phyloP scores from a whole-genome alignment of 768 basidiomycete species.

The Termitomyces sp. region DNA sequence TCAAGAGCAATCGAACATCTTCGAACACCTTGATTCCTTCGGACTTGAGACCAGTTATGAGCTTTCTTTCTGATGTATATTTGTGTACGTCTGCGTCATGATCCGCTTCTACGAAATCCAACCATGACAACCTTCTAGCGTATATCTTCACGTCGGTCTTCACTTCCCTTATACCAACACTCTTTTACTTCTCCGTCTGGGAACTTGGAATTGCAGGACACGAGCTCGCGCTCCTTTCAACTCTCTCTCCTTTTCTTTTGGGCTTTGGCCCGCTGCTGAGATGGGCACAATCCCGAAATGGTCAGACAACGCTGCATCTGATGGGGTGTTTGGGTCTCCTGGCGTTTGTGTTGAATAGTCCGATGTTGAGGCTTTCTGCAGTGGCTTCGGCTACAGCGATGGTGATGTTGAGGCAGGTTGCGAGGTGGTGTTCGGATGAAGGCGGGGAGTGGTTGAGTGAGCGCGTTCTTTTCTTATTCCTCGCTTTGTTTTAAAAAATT shows the following conservation, averaged over 20 bases:
- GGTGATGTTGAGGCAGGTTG: slow-evolving; percentile 42
- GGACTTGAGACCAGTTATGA: slow-evolving; percentile 16
- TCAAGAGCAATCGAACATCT: not conserved
- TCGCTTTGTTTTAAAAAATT: not conserved
- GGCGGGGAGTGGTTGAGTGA: slow-evolving; percentile 35
- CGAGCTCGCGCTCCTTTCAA: slow-evolving; percentile 68
- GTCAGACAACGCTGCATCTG: slow-evolving; percentile 41
- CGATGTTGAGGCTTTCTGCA: slow-evolving; percentile 46
- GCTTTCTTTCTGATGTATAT: slow-evolving; percentile 41
- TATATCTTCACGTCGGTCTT: slow-evolving; percentile 81
- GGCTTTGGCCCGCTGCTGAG: slow-evolving; percentile 35
- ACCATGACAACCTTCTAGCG: slow-evolving; percentile 31
- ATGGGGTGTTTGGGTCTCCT: slow-evolving; percentile 47
- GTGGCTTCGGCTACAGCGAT: slow-evolving; percentile 51
- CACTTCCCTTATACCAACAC: slow-evolving; percentile 68
- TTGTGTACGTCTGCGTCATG: slow-evolving; percentile 39
- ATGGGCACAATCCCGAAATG: slow-evolving; percentile 41
- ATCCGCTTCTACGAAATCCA: not conserved
- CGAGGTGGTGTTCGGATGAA: slow-evolving; percentile 44
- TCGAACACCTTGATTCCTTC: not conserved
- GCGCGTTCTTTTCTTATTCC: slow-evolving; percentile 30
- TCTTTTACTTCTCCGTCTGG: slow-evolving; percentile 95
- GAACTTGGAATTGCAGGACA: slow-evolving; percentile 79
- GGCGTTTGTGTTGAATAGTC: slow-evolving; percentile 45
- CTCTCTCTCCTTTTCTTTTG: slow-evolving; percentile 65